Percentiles rank a stretch among this genome's conserved stretches.
Conservation (phyloP, 2,329 filamentous ascomycete genomes). For the Orbilia oligospora region DNA sequence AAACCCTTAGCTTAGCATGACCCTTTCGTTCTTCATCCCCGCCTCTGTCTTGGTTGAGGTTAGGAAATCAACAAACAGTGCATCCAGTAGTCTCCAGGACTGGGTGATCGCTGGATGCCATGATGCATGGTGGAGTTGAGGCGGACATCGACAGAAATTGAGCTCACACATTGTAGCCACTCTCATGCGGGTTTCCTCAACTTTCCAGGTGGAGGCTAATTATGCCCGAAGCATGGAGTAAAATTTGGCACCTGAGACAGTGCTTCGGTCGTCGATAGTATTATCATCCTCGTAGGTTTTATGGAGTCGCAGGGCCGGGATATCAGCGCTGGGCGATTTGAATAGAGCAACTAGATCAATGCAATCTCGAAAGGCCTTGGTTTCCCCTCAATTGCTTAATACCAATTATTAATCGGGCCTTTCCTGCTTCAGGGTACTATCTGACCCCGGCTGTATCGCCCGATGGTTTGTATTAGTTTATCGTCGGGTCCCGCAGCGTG, state of each 20-base stretch:
- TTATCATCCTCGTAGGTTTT: conserved; percentile 19
- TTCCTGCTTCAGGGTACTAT: conserved; percentile 4
- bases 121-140: conserved; percentile 29
- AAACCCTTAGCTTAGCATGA: conserved; percentile 39
- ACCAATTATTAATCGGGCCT: conserved; percentile 51
- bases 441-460: conserved; percentile 48
- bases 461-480: conserved; percentile 30
- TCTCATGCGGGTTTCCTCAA: conserved; percentile 41
- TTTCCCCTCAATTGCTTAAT: conserved; percentile 39
- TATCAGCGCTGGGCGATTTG: conserved; percentile 41
- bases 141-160: conserved; percentile 29
- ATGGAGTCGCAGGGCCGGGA: conserved; percentile 37
- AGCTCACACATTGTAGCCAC: conserved; percentile 31
- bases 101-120: conserved; percentile 33
- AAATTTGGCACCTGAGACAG: conserved; percentile 40
- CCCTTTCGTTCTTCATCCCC: conserved; percentile 34
- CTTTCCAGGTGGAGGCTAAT: conserved; percentile 30
- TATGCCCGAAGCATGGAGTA: conserved; percentile 14
- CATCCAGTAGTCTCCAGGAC: conserved; percentile 2
- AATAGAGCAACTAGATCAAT: conserved; percentile 26
- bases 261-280: conserved; percentile 25
- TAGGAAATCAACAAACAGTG: conserved; percentile 42
- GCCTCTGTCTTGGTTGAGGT: conserved; percentile 45
- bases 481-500: conserved; percentile 44
- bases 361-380: conserved; percentile 10